Percentiles rank a stretch among this genome's conserved stretches.
phyloP scores from a whole-genome alignment of 2,329 filamentous ascomycete species.

The Pestalotiopsis sp. region DNA sequence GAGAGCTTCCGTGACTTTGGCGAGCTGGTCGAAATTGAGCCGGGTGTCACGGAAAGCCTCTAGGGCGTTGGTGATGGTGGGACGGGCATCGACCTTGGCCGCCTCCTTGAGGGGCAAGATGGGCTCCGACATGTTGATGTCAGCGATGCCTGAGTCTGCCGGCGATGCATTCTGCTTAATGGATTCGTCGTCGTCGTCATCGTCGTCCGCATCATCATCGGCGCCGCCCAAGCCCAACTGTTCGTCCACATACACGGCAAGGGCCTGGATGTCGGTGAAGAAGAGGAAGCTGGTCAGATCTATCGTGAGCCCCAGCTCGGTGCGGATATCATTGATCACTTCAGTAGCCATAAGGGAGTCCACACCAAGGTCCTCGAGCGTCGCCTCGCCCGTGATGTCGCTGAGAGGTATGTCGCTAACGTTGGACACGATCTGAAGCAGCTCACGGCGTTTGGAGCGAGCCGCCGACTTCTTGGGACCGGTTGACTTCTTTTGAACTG shows the following conservation, averaged over 20 bases:
- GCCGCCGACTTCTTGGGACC: too few relatives aligned
- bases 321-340: slow-evolving; percentile 20
- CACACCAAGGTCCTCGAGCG: slow-evolving; percentile 21
- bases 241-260: slow-evolving; percentile 18
- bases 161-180: too few relatives aligned
- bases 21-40: slow-evolving; percentile 5
- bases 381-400: slow-evolving; percentile 14
- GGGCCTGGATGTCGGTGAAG: slow-evolving; percentile 16
- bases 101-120: too few relatives aligned
- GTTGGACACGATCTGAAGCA: slow-evolving; percentile 21
- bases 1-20: background rate
- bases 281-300: slow-evolving; percentile 21
- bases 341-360: slow-evolving; percentile 24
- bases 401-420: slow-evolving; percentile 21
- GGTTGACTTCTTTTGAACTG: slow-evolving; percentile 2
- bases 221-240: slow-evolving; percentile 10
- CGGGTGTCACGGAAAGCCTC: slow-evolving; percentile 3
- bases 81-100: background rate
- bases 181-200: background rate
- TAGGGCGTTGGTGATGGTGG: background rate
- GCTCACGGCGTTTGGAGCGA: background rate
- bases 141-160: too few relatives aligned
- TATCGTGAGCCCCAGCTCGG: slow-evolving; percentile 18
- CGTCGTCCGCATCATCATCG: background rate
- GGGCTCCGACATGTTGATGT: too few relatives aligned